Base-by-base conservation (phyloP, 2,329 filamentous ascomycete genomes). In the Thermoascus crustaceus region DNA sequence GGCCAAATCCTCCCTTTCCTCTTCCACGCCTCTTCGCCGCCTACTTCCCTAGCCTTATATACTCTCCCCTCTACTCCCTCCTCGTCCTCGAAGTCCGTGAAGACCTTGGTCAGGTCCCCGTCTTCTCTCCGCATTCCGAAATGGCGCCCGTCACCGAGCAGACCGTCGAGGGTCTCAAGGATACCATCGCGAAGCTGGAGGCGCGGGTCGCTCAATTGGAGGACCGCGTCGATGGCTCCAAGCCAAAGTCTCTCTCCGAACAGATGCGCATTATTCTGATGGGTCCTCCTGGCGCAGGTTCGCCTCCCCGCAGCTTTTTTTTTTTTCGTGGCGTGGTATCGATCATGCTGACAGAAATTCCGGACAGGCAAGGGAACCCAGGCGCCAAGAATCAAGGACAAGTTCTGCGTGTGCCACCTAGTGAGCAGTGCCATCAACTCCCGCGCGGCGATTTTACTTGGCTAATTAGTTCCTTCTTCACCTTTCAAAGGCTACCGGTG, bases 361-460 rank as follows among this genome's bases (percentile, higher is more conserved):
- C 11, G 38, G 32, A 43, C 57, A 96, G 91, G 91, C 71, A 98
- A 98, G 78, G 91, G 91, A 67, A 98, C 91, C 26, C 91, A 98
- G 68, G 91, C 91, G 40, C 91, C 91, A 47, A 89, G 83, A 67
- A 91, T 98, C 69, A 95, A 95, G 77, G 89, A 96, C 60, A 93
- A 85, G 72, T 98, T 88, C 71, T 86, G 81, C 63, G 87, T 87
- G 71, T 98, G 91, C 72, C 91, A 98, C 68, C 70, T 98, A 70
- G 88, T 95, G 78, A 57, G 81, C 61, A 34, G 58, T 9, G 26
- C n/a, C n/a, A n/a, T n/a, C n/a, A n/a, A n/a, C n/a, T n/a, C n/a
- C n/a, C n/a, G n/a, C n/a, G n/a, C n/a, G n/a, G n/a, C 30, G 24
- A 5, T 17, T 30, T 31, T 11, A 32, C 26, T 13, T 19, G 23